A percentile compares a stretch with the other conserved stretches of the same genome.
Conservation (phyloP, 495 filamentous ascomycete species). For the Penicillium angulare region DNA sequence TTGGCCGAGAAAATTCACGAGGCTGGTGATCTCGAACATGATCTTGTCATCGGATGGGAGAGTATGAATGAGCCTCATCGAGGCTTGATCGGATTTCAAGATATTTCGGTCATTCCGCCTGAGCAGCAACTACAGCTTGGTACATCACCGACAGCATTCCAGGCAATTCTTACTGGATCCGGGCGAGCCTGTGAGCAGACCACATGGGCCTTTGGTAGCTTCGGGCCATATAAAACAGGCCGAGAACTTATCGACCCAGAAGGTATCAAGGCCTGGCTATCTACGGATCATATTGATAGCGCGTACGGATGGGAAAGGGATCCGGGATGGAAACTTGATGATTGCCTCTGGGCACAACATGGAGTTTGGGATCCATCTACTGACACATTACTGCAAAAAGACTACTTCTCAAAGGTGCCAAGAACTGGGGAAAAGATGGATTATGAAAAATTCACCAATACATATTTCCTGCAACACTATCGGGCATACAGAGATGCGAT, state of each 20-base stretch:
- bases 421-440: conserved; percentile 66
- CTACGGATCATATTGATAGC: conserved; percentile 74
- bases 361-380: conserved; percentile 86
- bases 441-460: conserved; percentile 83
- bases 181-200: conserved; percentile 86
- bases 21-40: conserved; percentile 82
- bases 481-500: conserved; percentile 72
- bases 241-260: conserved; percentile 81
- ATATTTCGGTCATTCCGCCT: conserved; percentile 75
- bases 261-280: conserved; percentile 81
- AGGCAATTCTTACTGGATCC: conserved; percentile 86
- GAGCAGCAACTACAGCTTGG: conserved; percentile 93
- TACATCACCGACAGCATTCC: conserved; percentile 91
- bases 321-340: conserved; percentile 82
- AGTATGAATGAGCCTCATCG: conserved; percentile 92
- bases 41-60: conserved; percentile 93
- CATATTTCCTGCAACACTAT: conserved; percentile 85
- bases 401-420: conserved; percentile 83
- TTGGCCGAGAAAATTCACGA: conserved; percentile 84
- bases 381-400: conserved; percentile 74
- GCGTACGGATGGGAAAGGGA: conserved; percentile 90
- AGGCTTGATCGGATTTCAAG: conserved; percentile 81
- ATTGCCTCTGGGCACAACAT: conserved; percentile 96
- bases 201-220: conserved; percentile 89
- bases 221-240: conserved; percentile 89